Conservation (phyloP, 768 basidiomycete species). For the Podaxis carcinomalis region DNA sequence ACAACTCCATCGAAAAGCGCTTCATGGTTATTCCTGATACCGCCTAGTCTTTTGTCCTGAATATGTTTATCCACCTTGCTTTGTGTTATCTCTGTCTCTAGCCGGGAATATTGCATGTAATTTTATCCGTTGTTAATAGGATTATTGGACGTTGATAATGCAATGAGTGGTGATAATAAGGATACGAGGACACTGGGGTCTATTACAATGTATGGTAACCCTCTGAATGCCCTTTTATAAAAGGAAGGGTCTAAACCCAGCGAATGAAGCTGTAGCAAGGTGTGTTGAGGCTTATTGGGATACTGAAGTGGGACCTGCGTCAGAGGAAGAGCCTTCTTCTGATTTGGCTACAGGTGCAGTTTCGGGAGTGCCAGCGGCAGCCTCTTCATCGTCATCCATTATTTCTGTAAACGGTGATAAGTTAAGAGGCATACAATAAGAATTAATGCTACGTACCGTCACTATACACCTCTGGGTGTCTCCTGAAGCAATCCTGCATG, state of each 20-base stretch:
- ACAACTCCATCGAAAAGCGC: conserved; percentile 67
- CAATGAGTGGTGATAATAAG: conserved; percentile 8
- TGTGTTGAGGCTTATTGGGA: neutral
- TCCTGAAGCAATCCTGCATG: conserved; percentile 98
- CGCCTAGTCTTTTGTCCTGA: conserved; percentile 14
- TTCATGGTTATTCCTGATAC: conserved; percentile 24
- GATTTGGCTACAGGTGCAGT: conserved; percentile 10
- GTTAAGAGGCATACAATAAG: neutral
- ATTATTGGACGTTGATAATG: conserved; percentile 9
- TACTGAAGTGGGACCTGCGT: neutral
- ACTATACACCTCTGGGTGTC: conserved; percentile 93
- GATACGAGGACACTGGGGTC: neutral
- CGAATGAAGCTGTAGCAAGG: neutral
- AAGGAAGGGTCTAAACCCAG: neutral
- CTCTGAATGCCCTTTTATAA: neutral
- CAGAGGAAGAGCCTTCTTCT: conserved; percentile 8
- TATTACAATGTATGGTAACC: neutral
- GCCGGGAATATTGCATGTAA: conserved; percentile 1
- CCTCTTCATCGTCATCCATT: conserved; percentile 61
- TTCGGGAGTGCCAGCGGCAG: conserved; percentile 9
- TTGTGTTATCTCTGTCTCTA: conserved; percentile 13
- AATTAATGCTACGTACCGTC: conserved; percentile 58
- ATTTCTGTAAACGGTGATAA: conserved; percentile 42
- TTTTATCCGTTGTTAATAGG: conserved; percentile 15
- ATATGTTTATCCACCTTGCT: neutral